Conservation (phyloP, 1,284 basidiomycete genomes). For the Lignosus rhinocerotis region DNA sequence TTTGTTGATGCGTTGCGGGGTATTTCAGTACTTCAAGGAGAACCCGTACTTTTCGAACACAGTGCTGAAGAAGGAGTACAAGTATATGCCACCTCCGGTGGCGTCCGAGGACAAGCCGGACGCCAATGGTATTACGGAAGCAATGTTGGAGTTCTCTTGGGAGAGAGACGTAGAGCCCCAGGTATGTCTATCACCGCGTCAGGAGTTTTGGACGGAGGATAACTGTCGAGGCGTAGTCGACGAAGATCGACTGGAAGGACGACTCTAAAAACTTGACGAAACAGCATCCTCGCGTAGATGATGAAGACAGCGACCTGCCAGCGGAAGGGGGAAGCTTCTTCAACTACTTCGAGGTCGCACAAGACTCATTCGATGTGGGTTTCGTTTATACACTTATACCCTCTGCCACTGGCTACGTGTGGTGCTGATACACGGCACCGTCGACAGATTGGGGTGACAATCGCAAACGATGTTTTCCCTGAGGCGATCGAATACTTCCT, state of each 20-base stretch:
- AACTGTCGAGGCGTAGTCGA: slow-evolving; percentile 43
- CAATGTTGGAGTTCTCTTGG: slow-evolving; percentile 79
- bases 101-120: slow-evolving; percentile 60
- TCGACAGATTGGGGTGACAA: slow-evolving; percentile 63
- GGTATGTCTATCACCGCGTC: slow-evolving; percentile 43
- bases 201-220: background rate
- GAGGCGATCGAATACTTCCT: slow-evolving; percentile 79
- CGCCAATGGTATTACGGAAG: slow-evolving; percentile 68
- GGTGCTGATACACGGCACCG: slow-evolving; percentile 13
- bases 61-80: slow-evolving; percentile 79
- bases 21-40: slow-evolving; percentile 70
- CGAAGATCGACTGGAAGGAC: slow-evolving; percentile 82
- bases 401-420: background rate
- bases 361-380: slow-evolving; percentile 70
- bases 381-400: background rate
- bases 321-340: slow-evolving; percentile 83
- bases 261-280: slow-evolving; percentile 75
- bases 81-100: slow-evolving; percentile 58
- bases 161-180: slow-evolving; percentile 65
- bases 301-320: slow-evolving; percentile 56
- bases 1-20: slow-evolving; percentile 8
- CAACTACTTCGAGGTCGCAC: slow-evolving; percentile 76
- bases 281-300: slow-evolving; percentile 70
- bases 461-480: slow-evolving; percentile 76
- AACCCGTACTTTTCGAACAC: slow-evolving; percentile 79